Evolutionary conservation across 73 alveolate species (phyloP), one percentile per base, ranked within the genome.

Genomic region (Loxodes magnus): DNA sequence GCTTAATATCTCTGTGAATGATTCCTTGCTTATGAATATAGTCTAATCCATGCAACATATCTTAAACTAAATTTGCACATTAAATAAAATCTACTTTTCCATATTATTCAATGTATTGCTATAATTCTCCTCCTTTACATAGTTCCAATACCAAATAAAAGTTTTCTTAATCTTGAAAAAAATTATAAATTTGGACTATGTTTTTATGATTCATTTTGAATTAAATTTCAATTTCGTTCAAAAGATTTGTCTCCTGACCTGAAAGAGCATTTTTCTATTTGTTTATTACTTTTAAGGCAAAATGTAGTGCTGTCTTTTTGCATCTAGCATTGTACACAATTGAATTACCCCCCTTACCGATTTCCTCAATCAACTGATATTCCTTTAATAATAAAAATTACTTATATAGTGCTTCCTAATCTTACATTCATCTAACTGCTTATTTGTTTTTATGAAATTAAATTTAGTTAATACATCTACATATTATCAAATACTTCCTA

Each of bases 1-100:
- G 80, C 66, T 91, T 91, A 27, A 91, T 56, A 57, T 91, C 98
- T 51, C 98, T 74, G 48, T 91, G 98, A 15, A 64, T 46, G 26
- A 69, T 69, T 12, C 64, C 59, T 6, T 15, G 46, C 4, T 31
- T 26, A 34, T 69, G 83, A 23, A 69, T 37, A 31, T 69, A 69
- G 35, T 50, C 15, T n/a, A 69, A 24, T 4, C 72, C 83, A 14
- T 64, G n/a, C n/a, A n/a, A n/a, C n/a, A n/a, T n/a, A n/a, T n/a
- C n/a, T n/a, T n/a, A n/a, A n/a, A n/a, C n/a, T n/a, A n/a, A n/a
- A n/a, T n/a, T n/a, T n/a, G n/a, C n/a, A n/a, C n/a, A n/a, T n/a
- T n/a, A n/a, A n/a, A n/a, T n/a, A n/a, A n/a, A n/a, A n/a, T 54
- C 83, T 23, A 84, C 30, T 6, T 51, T 66, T 25, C 77, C 78